Evolutionary conservation across 108 stramenopile species (phyloP), one percentile per base, ranked within the genome.

Genomic region (Parietichytrium sp.): DNA sequence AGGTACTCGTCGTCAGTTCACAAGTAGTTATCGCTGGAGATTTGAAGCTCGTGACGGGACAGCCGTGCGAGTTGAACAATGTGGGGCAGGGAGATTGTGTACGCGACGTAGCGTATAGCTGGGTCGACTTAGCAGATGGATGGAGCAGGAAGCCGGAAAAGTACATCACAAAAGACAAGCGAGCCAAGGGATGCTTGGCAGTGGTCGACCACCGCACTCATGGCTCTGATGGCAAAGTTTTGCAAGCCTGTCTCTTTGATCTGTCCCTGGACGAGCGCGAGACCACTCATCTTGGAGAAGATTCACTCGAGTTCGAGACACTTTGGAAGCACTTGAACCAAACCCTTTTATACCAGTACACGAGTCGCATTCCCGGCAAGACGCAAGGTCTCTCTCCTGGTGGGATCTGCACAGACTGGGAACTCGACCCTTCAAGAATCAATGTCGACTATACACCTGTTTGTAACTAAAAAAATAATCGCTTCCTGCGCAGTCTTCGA

Each of bases 271-370:
- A 72, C 42, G 36, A 72, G 36, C 61, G 61, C 61, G 61, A 72
- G 3, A 72, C 18, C n/a, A 72, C 29, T 10, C 61, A 16, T 6
- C 36, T 72, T 27, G 61, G 45, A 10, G 20, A 72, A n/a, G 61
- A 13, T n/a, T 33, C 36, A 25, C 36, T n/a, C 13, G 38, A 72
- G 42, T 45, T 10, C 61, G 45, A 47, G 61, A n/a, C n/a, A n/a
- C 61, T 72, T 7, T 72, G 61, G 61, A 25, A 16, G 15, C 38
- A 33, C 0, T 25, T 72, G n/a, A 72, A 72, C 20, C 38, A 72
- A 23, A 72, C 61, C 20, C 61, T 72, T 12, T 27, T 72, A 42
- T 72, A 72, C 42, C 33, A 45, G 61, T 72, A 72, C 61, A 72
- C 61, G 16, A 72, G 36, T 72, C 61, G 61, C 42, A 13, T 72